A percentile compares a stretch with the other conserved stretches of the same genome.
phyloP scores from a whole-genome alignment of 305 asterid genomes.

The Fraxinus greggii region DNA sequence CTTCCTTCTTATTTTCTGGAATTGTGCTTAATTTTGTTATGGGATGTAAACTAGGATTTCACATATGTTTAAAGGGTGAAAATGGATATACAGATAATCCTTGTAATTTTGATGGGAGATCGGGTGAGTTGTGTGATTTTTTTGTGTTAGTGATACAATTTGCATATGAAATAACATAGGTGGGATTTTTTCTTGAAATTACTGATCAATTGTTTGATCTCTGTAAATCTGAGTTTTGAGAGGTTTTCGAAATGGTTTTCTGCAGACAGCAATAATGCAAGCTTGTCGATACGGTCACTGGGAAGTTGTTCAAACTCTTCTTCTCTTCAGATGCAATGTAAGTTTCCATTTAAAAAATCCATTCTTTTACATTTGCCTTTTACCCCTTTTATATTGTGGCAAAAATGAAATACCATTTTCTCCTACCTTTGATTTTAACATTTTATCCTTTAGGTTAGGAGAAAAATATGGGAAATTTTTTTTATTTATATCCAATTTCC shows the following conservation, averaged over 20 bases:
- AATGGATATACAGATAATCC: neutral
- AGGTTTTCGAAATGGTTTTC: constrained; percentile 4
- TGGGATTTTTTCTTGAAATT: constrained; percentile 20
- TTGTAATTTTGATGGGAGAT: constrained; percentile 16
- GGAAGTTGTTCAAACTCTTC: constrained; percentile 91
- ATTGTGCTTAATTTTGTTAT: neutral
- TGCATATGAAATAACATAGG: neutral
- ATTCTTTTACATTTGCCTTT: neutral
- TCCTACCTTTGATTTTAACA: neutral
- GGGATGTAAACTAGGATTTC: neutral
- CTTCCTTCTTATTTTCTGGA: neutral
- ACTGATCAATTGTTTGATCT: constrained; percentile 30
- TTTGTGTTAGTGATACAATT: neutral
- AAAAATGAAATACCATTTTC: neutral
- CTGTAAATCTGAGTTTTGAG: constrained; percentile 24
- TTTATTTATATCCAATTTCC: neutral
- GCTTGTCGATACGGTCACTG: constrained; percentile 85
- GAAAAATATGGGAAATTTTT: neutral
- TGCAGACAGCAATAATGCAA: constrained; percentile 86
- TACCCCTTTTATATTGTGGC: neutral
- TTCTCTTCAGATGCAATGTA: constrained; percentile 80
- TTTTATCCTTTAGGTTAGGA: neutral
- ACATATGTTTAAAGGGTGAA: neutral
- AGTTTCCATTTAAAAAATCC: constrained; percentile 13
- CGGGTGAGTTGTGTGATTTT: constrained; percentile 10